phyloP scores from a whole-genome alignment of 331 rosid genomes.

The Rosa hybrid region DNA sequence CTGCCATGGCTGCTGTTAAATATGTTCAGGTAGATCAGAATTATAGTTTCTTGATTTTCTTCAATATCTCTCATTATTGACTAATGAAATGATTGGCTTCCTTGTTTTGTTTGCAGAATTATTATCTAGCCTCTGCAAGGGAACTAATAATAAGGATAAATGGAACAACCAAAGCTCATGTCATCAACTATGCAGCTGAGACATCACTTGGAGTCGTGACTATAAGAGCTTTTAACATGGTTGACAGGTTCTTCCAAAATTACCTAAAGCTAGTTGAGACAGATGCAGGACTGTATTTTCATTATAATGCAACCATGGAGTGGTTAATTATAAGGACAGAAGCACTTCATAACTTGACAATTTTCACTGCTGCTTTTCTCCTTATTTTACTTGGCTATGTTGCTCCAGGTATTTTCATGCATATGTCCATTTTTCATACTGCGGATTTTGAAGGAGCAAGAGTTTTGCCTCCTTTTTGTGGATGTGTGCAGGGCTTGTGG shows the following conservation, averaged over 20 bases:
- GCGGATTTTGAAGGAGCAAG: too few relatives aligned
- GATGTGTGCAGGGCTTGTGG: constrained; percentile 62
- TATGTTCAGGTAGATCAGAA: constrained; percentile 45
- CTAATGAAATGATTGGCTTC: neutral
- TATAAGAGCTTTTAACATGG: constrained; percentile 67
- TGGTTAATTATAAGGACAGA: constrained; percentile 70
- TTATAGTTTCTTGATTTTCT: neutral
- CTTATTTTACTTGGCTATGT: constrained; percentile 51
- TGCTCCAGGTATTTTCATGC: constrained; percentile 46
- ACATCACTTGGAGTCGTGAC: constrained; percentile 79
- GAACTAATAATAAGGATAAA: constrained; percentile 72
- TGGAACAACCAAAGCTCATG: constrained; percentile 93
- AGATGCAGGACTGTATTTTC: constrained; percentile 67
- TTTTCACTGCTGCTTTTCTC: constrained; percentile 58
- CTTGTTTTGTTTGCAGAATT: constrained; percentile 33
- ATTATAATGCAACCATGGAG: constrained; percentile 61
- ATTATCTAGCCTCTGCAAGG: constrained; percentile 70
- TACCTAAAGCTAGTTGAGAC: constrained; percentile 65
- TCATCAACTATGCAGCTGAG: constrained; percentile 73
- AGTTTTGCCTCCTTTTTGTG: constrained; percentile 47
- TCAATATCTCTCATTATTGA: neutral
- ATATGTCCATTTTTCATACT: neutral
- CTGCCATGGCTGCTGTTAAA: constrained; percentile 45
- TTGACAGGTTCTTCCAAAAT: constrained; percentile 46
- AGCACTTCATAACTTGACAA: constrained; percentile 66